Evolutionary conservation across 441 rosid species (phyloP), one percentile per base, ranked within the genome.

Genomic region (Brassica balearica): DNA sequence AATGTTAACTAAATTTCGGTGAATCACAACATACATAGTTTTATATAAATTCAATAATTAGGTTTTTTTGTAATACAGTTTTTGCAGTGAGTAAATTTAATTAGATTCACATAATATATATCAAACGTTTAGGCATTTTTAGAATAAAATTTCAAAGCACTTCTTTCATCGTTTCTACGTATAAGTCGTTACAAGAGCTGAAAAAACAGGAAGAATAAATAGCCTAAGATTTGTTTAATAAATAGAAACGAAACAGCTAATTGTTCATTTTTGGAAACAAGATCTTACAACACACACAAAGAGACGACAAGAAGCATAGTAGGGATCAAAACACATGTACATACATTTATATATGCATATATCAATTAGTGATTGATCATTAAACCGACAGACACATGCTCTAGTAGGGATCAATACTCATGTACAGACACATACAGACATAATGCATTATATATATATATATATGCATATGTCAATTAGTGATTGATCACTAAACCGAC

Each of bases 321-420:
- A 80, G 79, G 79, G 82, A 80, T 74, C 82, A 80, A 69, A 69
- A 79, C 68, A 41, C 72, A 72, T 72, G 72, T 27, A 74, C 71
- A 62, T 55, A 63, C 48, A 68, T 27, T 34, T 65, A 78, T 58
- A 29, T 43, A 29, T 43, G 55, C 48, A 48, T 62, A 53, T 62
- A 69, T 69, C 62, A 58, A 20, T 2, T 38, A 27, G 71, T 73
- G 82, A 74, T 56, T 79, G 79, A 74, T 79, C 82, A 74, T 79
- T 75, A 41, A 62, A 69, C 78, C 70, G 75, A 74, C 75, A 79
- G 72, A 79, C 69, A 79, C 79, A 79, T 79, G 82, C 69, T 69
- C 14, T 23, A 55, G 78, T 79, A 79, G 78, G 79, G 82, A 79
- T 74, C 79, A 79, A 74, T 63, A 25, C 75, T 25, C 72, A 71